Evolutionary conservation across 371 early-diverging fungal species (phyloP), one percentile per base, ranked within the genome.

Genomic region (Mortierella sp.): DNA sequence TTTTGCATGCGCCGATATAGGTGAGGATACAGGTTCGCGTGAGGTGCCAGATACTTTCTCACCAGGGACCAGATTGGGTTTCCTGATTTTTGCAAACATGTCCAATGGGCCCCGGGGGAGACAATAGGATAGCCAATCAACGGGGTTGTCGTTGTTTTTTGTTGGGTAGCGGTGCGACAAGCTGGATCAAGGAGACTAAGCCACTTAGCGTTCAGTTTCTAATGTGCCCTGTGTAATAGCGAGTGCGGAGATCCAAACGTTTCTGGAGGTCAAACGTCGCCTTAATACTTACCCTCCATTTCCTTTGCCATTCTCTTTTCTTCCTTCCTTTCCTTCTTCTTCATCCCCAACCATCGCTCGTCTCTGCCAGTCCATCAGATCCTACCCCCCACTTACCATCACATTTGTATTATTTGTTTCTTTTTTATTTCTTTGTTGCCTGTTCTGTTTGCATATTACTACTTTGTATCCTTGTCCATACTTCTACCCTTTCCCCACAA

Each of bases 91-190:
- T 26, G 53, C 21, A 24, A 52, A 24, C 53, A 39, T 53, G 53
- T 26, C 53, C 53, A 53, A 53, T 37, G 53, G 53, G 53, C 37
- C 37, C 15, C 53, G 37, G 37, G 30, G 2, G 50, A 50, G 30
- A 48, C 4, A 7, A 24, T 19, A 48, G 26, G 21, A 3, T 48
- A 26, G 49, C 49, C 49, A 48, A 24, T 12, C 49, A 26, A 26
- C 26, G 11, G 14, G 21, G n/a, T 31, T 9, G 24, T 14, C n/a
- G n/a, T 21, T 26, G 4, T 39, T 43, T 55, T 55, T 55, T 49
- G 55, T 55, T 55, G 55, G 55, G 55, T 55, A 44, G 46, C 21
- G 46, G 46, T 6, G n/a, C 8, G 46, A 21, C 44, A 17, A 43
- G 44, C 5, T 17, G 44, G 44, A 17, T 6, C 44, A 43, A 46